These are phyloP conservation scores for Garcia nutans DNA, from an alignment of 345 rosid species.

Conservation along the genomic window DNA sequence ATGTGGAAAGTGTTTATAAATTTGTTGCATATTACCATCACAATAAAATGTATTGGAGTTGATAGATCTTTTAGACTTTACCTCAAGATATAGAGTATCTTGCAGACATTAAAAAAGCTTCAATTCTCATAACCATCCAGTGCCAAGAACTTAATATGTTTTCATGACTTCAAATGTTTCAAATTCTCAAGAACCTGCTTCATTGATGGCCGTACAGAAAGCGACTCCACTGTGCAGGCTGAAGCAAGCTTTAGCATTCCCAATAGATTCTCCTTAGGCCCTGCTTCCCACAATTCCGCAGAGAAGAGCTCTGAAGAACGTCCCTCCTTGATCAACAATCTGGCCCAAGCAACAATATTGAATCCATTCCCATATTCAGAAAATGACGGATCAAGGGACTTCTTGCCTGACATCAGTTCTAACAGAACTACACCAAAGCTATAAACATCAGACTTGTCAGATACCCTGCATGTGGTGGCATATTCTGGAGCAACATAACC, in stretches of 20 bases:
- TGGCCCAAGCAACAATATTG: conserved; percentile 67
- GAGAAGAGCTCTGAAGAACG: conserved; percentile 48
- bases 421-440: conserved; percentile 87
- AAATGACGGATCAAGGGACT: conserved; percentile 67
- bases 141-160: conserved; percentile 2
- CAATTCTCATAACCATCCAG: background rate
- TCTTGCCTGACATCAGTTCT: conserved; percentile 65
- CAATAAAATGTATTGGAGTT: background rate
- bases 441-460: conserved; percentile 96
- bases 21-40: background rate
- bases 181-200: conserved; percentile 52
- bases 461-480: conserved; percentile 96
- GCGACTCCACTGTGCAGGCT: conserved; percentile 53
- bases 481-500: conserved; percentile 96
- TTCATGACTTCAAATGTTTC: conserved; percentile 49
- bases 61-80: background rate
- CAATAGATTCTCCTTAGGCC: conserved; percentile 46
- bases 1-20: background rate
- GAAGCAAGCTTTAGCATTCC: conserved; percentile 55
- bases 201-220: conserved; percentile 53
- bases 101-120: conserved; percentile 8
- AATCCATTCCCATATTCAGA: conserved; percentile 60
- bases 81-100: conserved; percentile 15
- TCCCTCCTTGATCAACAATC: conserved; percentile 52
- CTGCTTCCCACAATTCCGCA: conserved; percentile 48